A percentile compares a stretch with the other conserved stretches of the same genome.
Conservation (phyloP, 2,329 filamentous ascomycete genomes). For the Lizonia empirigonia region DNA sequence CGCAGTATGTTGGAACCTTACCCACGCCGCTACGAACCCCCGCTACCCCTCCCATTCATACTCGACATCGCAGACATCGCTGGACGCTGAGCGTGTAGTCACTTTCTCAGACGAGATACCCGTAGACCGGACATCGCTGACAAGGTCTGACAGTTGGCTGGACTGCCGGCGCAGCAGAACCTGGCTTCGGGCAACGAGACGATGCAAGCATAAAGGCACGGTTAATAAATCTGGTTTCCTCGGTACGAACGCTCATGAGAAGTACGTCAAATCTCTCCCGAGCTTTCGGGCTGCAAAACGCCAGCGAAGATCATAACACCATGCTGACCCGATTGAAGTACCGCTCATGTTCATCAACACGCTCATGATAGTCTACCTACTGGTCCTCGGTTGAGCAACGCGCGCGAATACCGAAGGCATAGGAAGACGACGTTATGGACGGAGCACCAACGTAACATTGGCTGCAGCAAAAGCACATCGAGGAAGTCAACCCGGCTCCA, state of each 20-base stretch:
- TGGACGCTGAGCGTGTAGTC: not conserved
- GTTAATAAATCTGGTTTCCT: slow-evolving; percentile 86
- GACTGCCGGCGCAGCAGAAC: slow-evolving; percentile 67
- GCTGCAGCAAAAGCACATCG: not conserved
- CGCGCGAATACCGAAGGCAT: not conserved
- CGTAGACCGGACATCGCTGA: not conserved
- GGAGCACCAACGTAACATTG: not conserved
- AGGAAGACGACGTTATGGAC: not conserved
- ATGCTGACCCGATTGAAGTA: slow-evolving; percentile 35
- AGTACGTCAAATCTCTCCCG: slow-evolving; percentile 63
- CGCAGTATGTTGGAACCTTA: slow-evolving; percentile 63
- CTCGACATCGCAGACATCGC: not conserved
- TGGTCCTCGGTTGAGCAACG: slow-evolving; percentile 42
- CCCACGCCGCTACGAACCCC: not conserved
- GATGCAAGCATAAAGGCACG: slow-evolving; percentile 84
- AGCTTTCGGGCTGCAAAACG: not conserved
- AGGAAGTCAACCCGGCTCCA: not conserved
- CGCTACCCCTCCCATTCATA: slow-evolving; percentile 1
- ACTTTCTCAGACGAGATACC: not conserved
- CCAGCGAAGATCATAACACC: not conserved
- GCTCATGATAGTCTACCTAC: slow-evolving; percentile 46
- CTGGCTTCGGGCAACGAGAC: slow-evolving; percentile 73
- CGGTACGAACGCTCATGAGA: slow-evolving; percentile 89
- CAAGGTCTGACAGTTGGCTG: slow-evolving; percentile 71
- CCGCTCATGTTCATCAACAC: slow-evolving; percentile 50